A percentile compares a stretch with the other conserved stretches of the same genome.
These are phyloP conservation scores for Garcileccinum viscosum DNA, from an alignment of 1,284 basidiomycete species.

Conservation along the genomic window DNA sequence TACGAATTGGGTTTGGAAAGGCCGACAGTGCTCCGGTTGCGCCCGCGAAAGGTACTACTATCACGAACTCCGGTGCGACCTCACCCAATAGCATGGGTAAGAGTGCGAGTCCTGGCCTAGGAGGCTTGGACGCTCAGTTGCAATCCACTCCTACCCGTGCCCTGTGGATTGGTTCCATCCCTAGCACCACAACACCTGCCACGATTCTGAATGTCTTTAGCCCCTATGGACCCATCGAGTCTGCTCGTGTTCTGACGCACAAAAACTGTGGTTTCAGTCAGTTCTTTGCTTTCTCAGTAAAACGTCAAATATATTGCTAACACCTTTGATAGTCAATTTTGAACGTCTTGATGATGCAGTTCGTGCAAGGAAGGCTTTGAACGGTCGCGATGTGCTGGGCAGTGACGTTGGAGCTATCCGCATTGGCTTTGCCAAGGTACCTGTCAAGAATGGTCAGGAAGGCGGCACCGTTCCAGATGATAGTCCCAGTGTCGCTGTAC, in stretches of 20 bases:
- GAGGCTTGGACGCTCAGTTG: conserved; percentile 79
- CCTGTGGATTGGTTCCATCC: conserved; percentile 96
- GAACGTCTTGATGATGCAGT: conserved; percentile 97
- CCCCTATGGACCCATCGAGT: conserved; percentile 97
- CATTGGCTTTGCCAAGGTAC: conserved; percentile 96
- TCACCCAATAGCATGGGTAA: conserved; percentile 65
- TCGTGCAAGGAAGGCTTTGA: conserved; percentile 91
- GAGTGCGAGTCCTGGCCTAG: conserved; percentile 54
- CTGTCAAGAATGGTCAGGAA: conserved; percentile 83
- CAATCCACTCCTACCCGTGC: conserved; percentile 90
- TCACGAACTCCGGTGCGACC: conserved; percentile 65
- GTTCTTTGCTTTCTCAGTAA: conserved; percentile 38
- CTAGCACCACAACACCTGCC: conserved; percentile 89
- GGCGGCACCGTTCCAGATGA: conserved; percentile 66
- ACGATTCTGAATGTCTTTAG: conserved; percentile 93
- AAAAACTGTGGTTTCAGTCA: conserved; percentile 95
- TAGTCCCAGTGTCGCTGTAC: conserved; percentile 66
- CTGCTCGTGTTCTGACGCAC: conserved; percentile 92
- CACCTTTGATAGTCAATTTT: conserved; percentile 78
- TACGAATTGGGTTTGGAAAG: conserved; percentile 97
- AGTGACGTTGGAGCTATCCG: conserved; percentile 95
- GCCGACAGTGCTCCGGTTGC: conserved; percentile 92
- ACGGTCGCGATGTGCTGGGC: conserved; percentile 93
- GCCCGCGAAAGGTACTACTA: conserved; percentile 76
- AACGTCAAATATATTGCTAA: conserved; percentile 5